Evolutionary conservation across 2,329 filamentous ascomycete genomes (phyloP), one percentile per base, ranked within the genome.

Genomic region (Aspergillus caelatus): DNA sequence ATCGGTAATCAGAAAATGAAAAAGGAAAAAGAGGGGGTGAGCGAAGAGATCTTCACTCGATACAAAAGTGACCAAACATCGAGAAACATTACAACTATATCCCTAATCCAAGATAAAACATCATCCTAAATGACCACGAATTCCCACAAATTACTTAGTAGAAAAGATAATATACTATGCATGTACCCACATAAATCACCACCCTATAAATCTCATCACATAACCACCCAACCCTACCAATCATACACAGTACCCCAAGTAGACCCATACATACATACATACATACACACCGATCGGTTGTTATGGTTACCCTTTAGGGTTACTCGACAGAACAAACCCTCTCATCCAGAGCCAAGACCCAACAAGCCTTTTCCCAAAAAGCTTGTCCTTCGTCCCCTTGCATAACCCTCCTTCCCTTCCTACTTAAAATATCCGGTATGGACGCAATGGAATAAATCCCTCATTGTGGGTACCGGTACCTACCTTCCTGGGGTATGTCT

Each of bases 321-420:
- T 52, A 52, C 28, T 12, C 16, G 10, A 16, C 45, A 52, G 32
- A 52, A 16, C n/a, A 11, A 59, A 45, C 32, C 12, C 45, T 48
- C 34, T 19, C 57, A 50, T 21, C n/a, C 30, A 41, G n/a, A 61
- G 65, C 65, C 65, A 67, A 67, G 65, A 63, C 52, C 26, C 41
- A 43, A 67, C 65, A 67, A 67, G 65, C 65, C 62, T 67, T 63
- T 55, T 43, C 57, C 46, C 32, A 46, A 21, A 58, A 67, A 67
- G 65, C 65, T 67, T 67, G 65, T 61, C 56, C 56, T 58, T 53
- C 39, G 57, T 65, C 62, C 65, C 48, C 60, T 66, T 64, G 64
- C 62, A 59, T 62, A 50, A 28, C 21, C 32, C 23, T 4, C 21
- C 10, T n/a, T n/a, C 45, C 28, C 58, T 26, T 30, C 32, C n/a